A percentile compares a stretch with the other conserved stretches of the same genome.
phyloP scores from a whole-genome alignment of 2,329 filamentous ascomycete species.

The Alternaria gansuensis region DNA sequence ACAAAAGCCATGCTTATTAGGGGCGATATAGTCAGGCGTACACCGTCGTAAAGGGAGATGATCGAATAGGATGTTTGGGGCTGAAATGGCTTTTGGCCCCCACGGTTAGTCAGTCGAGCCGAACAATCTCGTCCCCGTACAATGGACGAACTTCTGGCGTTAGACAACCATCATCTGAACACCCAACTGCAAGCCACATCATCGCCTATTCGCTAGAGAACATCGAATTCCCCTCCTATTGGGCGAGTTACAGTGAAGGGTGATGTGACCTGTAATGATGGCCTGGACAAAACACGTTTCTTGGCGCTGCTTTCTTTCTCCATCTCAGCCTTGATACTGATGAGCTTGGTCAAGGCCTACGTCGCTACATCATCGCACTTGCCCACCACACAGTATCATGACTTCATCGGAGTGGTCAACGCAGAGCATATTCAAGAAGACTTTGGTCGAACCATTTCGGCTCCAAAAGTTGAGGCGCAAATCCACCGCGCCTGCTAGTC shows the following conservation, averaged over 20 bases:
- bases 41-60: background rate
- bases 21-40: background rate
- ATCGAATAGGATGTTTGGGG: conserved; percentile 52
- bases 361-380: background rate
- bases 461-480: conserved; percentile 7
- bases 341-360: background rate
- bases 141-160: conserved; percentile 1
- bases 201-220: background rate
- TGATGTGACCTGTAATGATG: background rate
- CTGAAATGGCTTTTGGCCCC: background rate
- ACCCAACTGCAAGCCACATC: background rate
- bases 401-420: background rate
- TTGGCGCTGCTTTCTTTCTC: background rate
- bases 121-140: background rate
- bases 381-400: background rate
- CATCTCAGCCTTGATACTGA: conserved; percentile 1
- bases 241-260: background rate
- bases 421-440: conserved; percentile 13
- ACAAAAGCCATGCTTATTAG: background rate
- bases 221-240: background rate
- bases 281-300: conserved; percentile 1
- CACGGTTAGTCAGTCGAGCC: background rate
- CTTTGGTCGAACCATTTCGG: conserved; percentile 16
- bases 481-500: conserved; percentile 3
- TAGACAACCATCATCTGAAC: background rate